A percentile compares a stretch with the other conserved stretches of the same genome.
Conservation (phyloP, 75 land plant species). For the Adiantum capillusveneris region DNA sequence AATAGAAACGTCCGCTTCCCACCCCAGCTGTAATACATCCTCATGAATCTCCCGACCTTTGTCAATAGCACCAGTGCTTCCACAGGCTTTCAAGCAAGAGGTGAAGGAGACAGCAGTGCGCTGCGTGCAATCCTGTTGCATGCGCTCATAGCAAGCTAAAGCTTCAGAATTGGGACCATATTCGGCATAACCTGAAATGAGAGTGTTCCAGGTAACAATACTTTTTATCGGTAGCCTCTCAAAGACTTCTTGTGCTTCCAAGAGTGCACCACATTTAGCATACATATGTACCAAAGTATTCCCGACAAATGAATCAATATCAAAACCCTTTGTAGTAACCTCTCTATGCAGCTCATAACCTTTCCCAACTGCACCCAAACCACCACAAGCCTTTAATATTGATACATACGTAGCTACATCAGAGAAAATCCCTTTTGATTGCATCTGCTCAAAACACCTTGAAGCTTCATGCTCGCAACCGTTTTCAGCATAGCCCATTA, state of each 20-base stretch:
- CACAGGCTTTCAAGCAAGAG: constrained; percentile 16
- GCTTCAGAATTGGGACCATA: constrained; percentile 10
- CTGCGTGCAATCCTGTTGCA: constrained; percentile 9
- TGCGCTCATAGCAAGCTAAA: constrained; percentile 16
- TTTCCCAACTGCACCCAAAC: constrained; percentile 22
- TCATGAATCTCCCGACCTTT: constrained; percentile 23
- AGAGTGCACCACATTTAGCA: constrained; percentile 9
- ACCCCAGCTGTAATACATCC: constrained; percentile 8
- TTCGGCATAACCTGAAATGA: constrained; percentile 10
- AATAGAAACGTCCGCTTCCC: constrained; percentile 9
- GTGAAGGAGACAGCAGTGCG: constrained; percentile 18
- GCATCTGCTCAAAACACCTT: constrained; percentile 39
- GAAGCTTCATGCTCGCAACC: constrained; percentile 26
- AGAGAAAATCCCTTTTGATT: not conserved
- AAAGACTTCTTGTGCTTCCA: constrained; percentile 5
- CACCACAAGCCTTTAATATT: constrained; percentile 49
- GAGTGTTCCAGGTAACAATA: constrained; percentile 14
- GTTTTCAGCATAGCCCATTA: constrained; percentile 40
- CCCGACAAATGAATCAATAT: constrained; percentile 34
- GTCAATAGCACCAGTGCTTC: constrained; percentile 8
- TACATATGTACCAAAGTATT: constrained; percentile 50
- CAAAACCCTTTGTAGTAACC: constrained; percentile 27
- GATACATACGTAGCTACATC: constrained; percentile 38
- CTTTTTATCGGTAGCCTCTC: constrained; percentile 9
- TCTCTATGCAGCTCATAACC: constrained; percentile 49